Percentiles rank a stretch among this genome's conserved stretches.
Evolutionary conservation across 345 rosid species (phyloP).

Genomic region (Syzygium aqueum): DNA sequence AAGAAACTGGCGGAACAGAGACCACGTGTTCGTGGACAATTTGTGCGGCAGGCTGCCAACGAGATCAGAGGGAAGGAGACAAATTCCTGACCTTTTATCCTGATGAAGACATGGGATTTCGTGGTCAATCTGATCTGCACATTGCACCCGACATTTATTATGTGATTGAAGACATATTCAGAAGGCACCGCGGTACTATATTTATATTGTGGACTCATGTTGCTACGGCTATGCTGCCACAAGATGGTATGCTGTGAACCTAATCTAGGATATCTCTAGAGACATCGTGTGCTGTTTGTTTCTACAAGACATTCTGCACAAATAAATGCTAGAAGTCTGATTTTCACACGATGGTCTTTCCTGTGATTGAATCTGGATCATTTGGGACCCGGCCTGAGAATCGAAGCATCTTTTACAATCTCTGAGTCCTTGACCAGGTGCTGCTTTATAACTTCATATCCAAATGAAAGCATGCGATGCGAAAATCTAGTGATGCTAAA

Average conservation of each 20-base stretch:
- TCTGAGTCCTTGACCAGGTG: neutral
- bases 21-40: constrained; percentile 46
- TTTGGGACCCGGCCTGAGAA: neutral
- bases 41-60: constrained; percentile 23
- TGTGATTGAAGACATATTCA: neutral
- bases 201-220: neutral
- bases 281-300: neutral
- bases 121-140: neutral
- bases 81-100: neutral
- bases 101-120: neutral
- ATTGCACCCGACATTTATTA: neutral
- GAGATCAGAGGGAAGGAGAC: constrained; percentile 9
- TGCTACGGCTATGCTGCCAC: neutral
- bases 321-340: neutral
- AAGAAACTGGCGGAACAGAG: constrained; percentile 51
- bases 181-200: neutral
- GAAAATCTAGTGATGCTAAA: neutral
- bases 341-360: neutral
- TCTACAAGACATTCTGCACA: neutral
- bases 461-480: neutral
- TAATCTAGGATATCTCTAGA: neutral
- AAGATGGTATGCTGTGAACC: neutral
- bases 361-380: neutral
- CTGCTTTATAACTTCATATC: neutral
- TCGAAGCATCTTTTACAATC: neutral